These are phyloP conservation scores for Gnetum montanum DNA, from an alignment of 75 land plant species.

Conservation along the genomic window DNA sequence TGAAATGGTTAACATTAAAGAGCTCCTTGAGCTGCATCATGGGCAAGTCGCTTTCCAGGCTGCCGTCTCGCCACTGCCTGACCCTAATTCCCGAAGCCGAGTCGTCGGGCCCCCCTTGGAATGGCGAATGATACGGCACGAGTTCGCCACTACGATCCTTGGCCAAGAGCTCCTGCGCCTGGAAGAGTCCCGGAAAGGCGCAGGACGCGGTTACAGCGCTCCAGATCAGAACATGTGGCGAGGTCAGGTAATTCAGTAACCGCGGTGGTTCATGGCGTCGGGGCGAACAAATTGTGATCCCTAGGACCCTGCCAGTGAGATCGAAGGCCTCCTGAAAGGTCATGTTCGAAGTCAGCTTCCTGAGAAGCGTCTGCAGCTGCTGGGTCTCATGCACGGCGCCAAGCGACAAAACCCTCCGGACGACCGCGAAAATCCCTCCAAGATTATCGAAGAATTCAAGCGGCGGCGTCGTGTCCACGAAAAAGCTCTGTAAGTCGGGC, in stretches of 20 bases:
- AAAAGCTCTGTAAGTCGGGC: constrained; percentile 95
- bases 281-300: constrained; percentile 94
- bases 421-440: constrained; percentile 85
- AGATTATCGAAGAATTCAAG: constrained; percentile 87
- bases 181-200: constrained; percentile 98
- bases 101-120: constrained; percentile 73
- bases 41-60: constrained; percentile 95
- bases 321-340: constrained; percentile 99
- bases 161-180: constrained; percentile 99
- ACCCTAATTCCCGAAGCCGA: constrained; percentile 17
- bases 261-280: constrained; percentile 94
- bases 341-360: constrained; percentile 77
- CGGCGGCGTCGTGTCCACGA: constrained; percentile 78
- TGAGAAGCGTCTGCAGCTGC: constrained; percentile 61
- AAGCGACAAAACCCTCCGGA: constrained; percentile 65
- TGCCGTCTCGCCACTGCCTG: constrained; percentile 97
- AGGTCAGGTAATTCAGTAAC: constrained; percentile 93
- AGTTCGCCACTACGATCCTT: constrained; percentile 89
- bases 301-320: constrained; percentile 88
- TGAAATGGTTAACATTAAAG: constrained; percentile 97
- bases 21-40: constrained; percentile 97
- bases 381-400: constrained; percentile 95
- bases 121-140: constrained; percentile 93
- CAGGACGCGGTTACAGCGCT: constrained; percentile 99
- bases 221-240: constrained; percentile 99